These are phyloP conservation scores for Volvariella surrecta DNA, from an alignment of 1,284 basidiomycete genomes.

Conservation along the genomic window DNA sequence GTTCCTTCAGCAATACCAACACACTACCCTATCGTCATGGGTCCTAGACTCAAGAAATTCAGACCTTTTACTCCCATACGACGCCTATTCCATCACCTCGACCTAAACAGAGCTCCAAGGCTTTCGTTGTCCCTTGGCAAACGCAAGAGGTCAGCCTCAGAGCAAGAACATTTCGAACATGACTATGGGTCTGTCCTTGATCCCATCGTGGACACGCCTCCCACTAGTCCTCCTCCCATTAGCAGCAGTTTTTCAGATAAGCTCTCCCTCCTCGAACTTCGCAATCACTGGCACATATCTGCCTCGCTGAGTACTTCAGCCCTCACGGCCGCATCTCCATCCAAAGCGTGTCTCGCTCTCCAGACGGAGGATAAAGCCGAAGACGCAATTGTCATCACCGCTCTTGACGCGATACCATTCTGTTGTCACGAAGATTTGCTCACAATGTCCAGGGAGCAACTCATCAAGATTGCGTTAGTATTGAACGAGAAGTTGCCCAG, in stretches of 20 bases:
- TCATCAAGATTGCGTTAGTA: conserved; percentile 32
- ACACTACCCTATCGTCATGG: background rate
- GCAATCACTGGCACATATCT: conserved; percentile 1
- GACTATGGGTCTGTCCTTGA: conserved; percentile 2
- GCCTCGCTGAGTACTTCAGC: background rate
- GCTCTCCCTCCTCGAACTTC: background rate
- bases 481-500: conserved; percentile 42
- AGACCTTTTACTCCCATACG: conserved; percentile 7
- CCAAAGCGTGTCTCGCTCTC: conserved; percentile 24
- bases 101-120: conserved; percentile 1
- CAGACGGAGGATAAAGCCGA: conserved; percentile 38
- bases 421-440: conserved; percentile 55
- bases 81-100: conserved; percentile 7
- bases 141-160: conserved; percentile 2
- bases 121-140: conserved; percentile 3
- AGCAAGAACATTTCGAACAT: conserved; percentile 1
- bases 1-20: background rate
- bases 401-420: conserved; percentile 41
- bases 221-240: background rate
- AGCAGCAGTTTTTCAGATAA: background rate
- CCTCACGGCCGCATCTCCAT: background rate
- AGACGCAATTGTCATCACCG: conserved; percentile 42
- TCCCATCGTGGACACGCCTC: background rate
- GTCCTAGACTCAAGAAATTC: background rate
- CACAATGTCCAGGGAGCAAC: conserved; percentile 38